A percentile compares a stretch with the other conserved stretches of the same genome.
These are phyloP conservation scores for Sporisorium iseilematis-ciliati DNA, from an alignment of 1,284 basidiomycete genomes.

Conservation along the genomic window DNA sequence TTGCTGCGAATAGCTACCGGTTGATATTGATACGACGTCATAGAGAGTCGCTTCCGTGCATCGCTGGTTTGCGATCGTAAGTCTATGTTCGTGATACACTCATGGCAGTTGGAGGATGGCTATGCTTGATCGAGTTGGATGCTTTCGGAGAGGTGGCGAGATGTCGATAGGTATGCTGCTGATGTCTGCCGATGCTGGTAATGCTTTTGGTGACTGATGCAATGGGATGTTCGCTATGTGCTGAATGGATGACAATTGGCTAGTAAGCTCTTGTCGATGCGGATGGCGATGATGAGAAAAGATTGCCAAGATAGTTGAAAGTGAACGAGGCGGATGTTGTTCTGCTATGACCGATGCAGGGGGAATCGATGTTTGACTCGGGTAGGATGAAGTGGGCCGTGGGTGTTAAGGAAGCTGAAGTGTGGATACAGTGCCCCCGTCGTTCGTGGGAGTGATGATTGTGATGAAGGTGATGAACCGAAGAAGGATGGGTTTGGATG, in stretches of 20 bases:
- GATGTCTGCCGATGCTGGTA: not conserved
- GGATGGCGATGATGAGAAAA: not conserved
- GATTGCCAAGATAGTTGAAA: not conserved
- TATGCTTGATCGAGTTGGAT: no score
- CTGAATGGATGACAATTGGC: not conserved
- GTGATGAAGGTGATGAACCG: not conserved
- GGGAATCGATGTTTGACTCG: not conserved
- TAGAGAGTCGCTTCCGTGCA: conserved; percentile 2
- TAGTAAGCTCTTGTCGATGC: not conserved
- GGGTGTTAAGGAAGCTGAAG: not conserved
- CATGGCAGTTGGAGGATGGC: conserved; percentile 14
- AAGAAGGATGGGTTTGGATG: not conserved
- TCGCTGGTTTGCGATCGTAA: conserved; percentile 21
- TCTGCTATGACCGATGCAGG: not conserved
- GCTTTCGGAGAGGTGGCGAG: not conserved
- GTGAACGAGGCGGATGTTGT: not conserved
- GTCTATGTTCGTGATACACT: conserved; percentile 23
- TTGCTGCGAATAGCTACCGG: not conserved
- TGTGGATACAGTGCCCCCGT: not conserved
- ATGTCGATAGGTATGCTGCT: not conserved
- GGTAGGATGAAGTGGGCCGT: not conserved
- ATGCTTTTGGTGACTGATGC: conserved; percentile 16
- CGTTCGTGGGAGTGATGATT: not conserved
- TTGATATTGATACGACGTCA: not conserved
- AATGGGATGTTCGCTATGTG: not conserved